phyloP scores from a whole-genome alignment of 31 red algal species.

The Odonthalia washingtoniensis region DNA sequence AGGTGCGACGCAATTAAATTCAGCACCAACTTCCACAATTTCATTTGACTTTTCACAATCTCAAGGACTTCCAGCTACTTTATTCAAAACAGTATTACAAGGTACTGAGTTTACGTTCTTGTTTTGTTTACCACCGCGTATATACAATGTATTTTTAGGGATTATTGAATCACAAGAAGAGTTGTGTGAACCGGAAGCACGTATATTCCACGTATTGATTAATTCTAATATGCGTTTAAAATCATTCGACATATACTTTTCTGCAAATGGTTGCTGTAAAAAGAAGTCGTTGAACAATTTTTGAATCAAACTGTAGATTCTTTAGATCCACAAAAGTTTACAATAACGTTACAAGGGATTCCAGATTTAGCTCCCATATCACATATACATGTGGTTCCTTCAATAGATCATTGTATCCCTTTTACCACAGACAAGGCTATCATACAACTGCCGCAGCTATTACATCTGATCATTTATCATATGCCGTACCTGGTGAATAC shows the following conservation, averaged over 20 bases:
- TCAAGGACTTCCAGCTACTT: neutral
- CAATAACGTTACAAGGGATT: slow-evolving; percentile 37
- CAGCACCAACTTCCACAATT: too few relatives aligned
- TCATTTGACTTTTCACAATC: neutral
- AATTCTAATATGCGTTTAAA: slow-evolving; percentile 29
- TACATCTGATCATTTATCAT: too few relatives aligned
- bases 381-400: too few relatives aligned
- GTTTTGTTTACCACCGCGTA: slow-evolving; percentile 42
- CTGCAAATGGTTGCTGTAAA: neutral
- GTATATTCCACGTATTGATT: slow-evolving; percentile 57
- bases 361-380: slow-evolving; percentile 28
- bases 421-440: too few relatives aligned
- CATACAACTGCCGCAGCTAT: too few relatives aligned
- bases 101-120: slow-evolving; percentile 39
- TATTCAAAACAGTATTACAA: neutral
- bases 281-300: slow-evolving; percentile 7
- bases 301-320: slow-evolving; percentile 25
- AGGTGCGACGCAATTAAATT: too few relatives aligned
- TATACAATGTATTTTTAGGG: slow-evolving; percentile 43
- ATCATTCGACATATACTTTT: slow-evolving; percentile 50
- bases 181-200: slow-evolving; percentile 33
- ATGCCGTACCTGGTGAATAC: slow-evolving; percentile 56
- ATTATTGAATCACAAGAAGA: slow-evolving; percentile 40
- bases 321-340: slow-evolving; percentile 23
- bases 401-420: too few relatives aligned